Conservation (phyloP, 805 yeast genomes). For the Pichia eremophila region DNA sequence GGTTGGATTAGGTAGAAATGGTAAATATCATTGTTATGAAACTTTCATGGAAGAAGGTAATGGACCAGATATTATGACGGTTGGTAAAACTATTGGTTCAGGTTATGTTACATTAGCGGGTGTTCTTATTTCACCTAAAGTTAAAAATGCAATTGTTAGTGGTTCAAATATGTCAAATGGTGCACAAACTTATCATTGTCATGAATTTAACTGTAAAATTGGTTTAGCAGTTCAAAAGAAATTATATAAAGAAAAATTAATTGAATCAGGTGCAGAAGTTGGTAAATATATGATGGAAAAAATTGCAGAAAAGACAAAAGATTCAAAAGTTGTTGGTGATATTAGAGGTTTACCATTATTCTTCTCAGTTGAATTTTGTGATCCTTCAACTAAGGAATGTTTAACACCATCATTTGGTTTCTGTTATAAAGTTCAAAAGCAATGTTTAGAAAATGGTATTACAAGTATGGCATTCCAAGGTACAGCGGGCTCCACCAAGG, state of each 20-base stretch:
- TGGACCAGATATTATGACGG: conserved; percentile 41
- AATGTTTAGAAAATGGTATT: conserved; percentile 32
- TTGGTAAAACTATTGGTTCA: conserved; percentile 43
- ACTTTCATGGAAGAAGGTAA: conserved; percentile 29
- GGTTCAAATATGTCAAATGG: conserved; percentile 36
- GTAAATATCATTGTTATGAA: conserved; percentile 37
- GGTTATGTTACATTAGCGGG: conserved; percentile 46
- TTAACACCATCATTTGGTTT: conserved; percentile 27
- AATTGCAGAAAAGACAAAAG: conserved; percentile 23
- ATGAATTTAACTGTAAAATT: conserved; percentile 37
- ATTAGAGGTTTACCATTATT: conserved; percentile 49
- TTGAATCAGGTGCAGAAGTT: conserved; percentile 31
- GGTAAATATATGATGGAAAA: conserved; percentile 36
- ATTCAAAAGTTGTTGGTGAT: conserved; percentile 34
- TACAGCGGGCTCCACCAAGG: conserved; percentile 30
- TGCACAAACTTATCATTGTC: conserved; percentile 45
- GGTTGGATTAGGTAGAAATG: conserved; percentile 50
- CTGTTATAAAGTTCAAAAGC: conserved; percentile 25
- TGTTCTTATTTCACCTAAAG: conserved; percentile 33
- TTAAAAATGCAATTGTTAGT: conserved; percentile 28
- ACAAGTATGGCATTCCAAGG: conserved; percentile 34
- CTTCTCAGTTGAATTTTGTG: conserved; percentile 43
- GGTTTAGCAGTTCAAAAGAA: conserved; percentile 39
- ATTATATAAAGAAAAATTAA: conserved; percentile 24
- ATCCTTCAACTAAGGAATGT: conserved; percentile 37